Percentiles rank a stretch among this genome's conserved stretches.
Conservation (phyloP, 768 basidiomycete genomes). For the Botryobasidium botryosum region DNA sequence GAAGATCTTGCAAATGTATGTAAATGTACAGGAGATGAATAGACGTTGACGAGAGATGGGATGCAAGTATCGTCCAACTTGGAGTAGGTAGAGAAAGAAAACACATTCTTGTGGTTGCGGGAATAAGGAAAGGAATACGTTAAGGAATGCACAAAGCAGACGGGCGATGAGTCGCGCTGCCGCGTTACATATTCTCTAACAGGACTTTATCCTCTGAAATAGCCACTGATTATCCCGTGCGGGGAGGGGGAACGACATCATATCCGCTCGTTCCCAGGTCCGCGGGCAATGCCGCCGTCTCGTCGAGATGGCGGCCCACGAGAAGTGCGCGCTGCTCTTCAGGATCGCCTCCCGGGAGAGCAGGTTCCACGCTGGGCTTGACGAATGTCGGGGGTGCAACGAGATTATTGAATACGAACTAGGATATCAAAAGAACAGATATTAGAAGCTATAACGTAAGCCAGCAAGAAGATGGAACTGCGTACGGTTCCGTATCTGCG, state of each 20-base stretch:
- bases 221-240: no score
- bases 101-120: no score
- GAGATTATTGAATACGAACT: constrained; percentile 86
- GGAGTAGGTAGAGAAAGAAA: no score
- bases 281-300: constrained; percentile 67
- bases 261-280: constrained; percentile 71
- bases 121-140: no score
- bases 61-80: no score
- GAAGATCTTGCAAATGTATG: no score
- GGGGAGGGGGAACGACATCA: constrained; percentile 43
- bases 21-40: no score
- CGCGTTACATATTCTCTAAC: no score
- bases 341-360: constrained; percentile 9
- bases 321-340: constrained; percentile 27
- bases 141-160: no score
- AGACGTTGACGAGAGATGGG: no score
- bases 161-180: no score
- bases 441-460: neutral
- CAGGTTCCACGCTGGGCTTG: constrained; percentile 24
- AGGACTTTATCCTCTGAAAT: no score
- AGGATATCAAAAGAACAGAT: constrained; percentile 9
- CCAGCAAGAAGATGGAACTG: constrained; percentile 15
- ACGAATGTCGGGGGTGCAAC: constrained; percentile 50
- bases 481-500: constrained; percentile 87
- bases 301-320: constrained; percentile 53